Conservation (phyloP, 2,329 filamentous ascomycete genomes). For the Arthroderma sp. region DNA sequence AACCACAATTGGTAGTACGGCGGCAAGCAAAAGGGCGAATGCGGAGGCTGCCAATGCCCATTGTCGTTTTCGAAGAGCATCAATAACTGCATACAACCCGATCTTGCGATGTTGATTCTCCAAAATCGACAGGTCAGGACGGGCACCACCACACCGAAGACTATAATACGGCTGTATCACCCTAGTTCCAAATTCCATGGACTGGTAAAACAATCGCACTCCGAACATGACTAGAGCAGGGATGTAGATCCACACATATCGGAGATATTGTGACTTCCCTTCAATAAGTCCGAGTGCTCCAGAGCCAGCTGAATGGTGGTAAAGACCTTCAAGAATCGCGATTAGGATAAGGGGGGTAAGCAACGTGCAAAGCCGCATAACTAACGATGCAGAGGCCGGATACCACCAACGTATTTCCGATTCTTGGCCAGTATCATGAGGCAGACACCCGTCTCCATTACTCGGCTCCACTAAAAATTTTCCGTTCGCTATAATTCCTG, state of each 20-base stretch:
- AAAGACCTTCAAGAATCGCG: constrained; percentile 2
- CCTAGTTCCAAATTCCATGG: constrained; percentile 10
- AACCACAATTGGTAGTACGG: constrained; percentile 9
- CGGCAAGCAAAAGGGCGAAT: constrained; percentile 8
- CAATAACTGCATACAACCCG: constrained; percentile 43
- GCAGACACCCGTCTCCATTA: too few relatives aligned
- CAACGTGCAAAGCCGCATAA: constrained; percentile 1
- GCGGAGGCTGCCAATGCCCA: constrained; percentile 9
- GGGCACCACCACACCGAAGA: constrained; percentile 7
- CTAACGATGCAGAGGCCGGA: constrained; percentile 2
- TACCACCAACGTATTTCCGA: constrained; percentile 3
- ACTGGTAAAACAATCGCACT: constrained; percentile 11
- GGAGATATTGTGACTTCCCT: constrained; percentile 9
- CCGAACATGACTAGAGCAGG: constrained; percentile 13
- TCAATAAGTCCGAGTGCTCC: constrained; percentile 13
- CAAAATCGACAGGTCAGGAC: constrained; percentile 9
- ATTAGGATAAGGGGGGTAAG: constrained; percentile 2
- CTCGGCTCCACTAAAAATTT: constrained; percentile 2
- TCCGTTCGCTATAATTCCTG: background rate
- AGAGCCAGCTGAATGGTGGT: constrained; percentile 1
- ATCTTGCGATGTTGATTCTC: constrained; percentile 13
- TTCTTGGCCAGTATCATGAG: constrained; percentile 1
- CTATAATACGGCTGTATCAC: constrained; percentile 12
- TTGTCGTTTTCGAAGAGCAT: constrained; percentile 18
- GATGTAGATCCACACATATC: constrained; percentile 11